Base-by-base conservation (phyloP, 2,329 filamentous ascomycete species). In the Penicillium fuscoglaucum region DNA sequence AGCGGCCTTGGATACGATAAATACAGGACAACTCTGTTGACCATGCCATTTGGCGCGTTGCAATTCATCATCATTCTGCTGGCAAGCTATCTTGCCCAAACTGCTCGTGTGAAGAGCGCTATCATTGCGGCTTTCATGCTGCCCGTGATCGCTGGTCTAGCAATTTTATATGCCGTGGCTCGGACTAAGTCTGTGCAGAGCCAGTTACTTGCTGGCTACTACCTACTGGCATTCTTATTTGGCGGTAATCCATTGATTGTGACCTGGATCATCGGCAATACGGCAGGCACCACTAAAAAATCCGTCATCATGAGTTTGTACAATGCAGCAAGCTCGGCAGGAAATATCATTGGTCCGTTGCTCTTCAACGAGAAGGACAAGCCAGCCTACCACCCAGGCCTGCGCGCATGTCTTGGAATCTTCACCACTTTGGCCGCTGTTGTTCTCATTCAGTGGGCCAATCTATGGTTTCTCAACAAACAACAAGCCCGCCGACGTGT, bases 181-280 rank as follows among this genome's bases (percentile, higher is more conserved):
- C 76, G 80, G 33, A 61, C 59, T 1, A 66, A 72, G 0, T 70
- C 74, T 1, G 70, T 80, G n/a, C 76, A 79, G 45, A 77, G 79
- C 0, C 73, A 78, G 0, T 67, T 88, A 2, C 76, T 90, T 2
- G 81, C 78, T 0, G 86, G 82, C 0, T 89, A 89, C 70, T 89
- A 89, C 64, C 76, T 89, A 2, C 79, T 89, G 0, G 83, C 85
- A 0, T 89, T 89, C 70, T 75, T 89, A 9, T 90, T 86, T 60
- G 85, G 85, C 1, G 84, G 82, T 1, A 88, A 87, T 64, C 87
- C 87, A 0, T 76, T 90, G 10, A 83, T 88, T 28, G 83, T 89
- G 0, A 82, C 84, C 0, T 90, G 87, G 87, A 86, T 89, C 57
- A 81, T 89, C 6, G 85, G 83, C 8, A 90, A 90, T 70, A 89